phyloP scores from a whole-genome alignment of 2,329 filamentous ascomycete genomes.

The Metarhizium rileyi region DNA sequence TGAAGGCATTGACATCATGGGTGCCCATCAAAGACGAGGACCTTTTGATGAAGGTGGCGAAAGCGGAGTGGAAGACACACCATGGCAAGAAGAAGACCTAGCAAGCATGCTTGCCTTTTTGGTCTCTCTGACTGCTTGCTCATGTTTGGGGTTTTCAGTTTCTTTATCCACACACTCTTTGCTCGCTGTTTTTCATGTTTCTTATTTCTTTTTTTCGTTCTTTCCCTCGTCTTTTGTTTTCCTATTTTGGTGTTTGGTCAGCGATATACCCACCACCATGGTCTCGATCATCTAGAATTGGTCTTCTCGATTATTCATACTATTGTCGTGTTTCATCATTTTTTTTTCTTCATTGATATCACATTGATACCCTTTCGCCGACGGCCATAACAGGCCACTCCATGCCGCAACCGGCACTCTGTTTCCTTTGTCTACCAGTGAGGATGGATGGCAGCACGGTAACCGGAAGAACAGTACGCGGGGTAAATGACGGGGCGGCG shows the following conservation, averaged over 20 bases:
- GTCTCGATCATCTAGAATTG: not conserved
- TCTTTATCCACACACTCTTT: constrained; percentile 11
- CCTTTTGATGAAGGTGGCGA: constrained; percentile 80
- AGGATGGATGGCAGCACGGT: not conserved
- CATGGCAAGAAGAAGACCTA: constrained; percentile 35
- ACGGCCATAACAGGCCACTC: not conserved
- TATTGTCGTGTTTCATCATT: not conserved
- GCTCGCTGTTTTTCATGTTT: constrained; percentile 10
- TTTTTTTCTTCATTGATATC: not conserved
- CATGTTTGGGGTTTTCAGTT: constrained; percentile 7
- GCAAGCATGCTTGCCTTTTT: constrained; percentile 18
- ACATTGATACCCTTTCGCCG: not conserved
- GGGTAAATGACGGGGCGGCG: not conserved
- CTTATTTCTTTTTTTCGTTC: constrained; percentile 12
- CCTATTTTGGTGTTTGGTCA: constrained; percentile 1
- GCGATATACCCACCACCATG: not conserved
- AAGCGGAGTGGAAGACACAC: constrained; percentile 71
- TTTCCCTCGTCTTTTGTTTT: not conserved
- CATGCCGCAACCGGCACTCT: not conserved
- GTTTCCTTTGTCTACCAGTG: not conserved
- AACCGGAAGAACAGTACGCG: not conserved
- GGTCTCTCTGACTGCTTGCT: constrained; percentile 12
- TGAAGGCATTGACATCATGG: constrained; percentile 94
- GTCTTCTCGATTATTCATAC: not conserved
- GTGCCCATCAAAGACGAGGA: constrained; percentile 92